A percentile compares a stretch with the other conserved stretches of the same genome.
phyloP scores from a whole-genome alignment of 805 yeast species.

The Metschnikowia arizonensis region DNA sequence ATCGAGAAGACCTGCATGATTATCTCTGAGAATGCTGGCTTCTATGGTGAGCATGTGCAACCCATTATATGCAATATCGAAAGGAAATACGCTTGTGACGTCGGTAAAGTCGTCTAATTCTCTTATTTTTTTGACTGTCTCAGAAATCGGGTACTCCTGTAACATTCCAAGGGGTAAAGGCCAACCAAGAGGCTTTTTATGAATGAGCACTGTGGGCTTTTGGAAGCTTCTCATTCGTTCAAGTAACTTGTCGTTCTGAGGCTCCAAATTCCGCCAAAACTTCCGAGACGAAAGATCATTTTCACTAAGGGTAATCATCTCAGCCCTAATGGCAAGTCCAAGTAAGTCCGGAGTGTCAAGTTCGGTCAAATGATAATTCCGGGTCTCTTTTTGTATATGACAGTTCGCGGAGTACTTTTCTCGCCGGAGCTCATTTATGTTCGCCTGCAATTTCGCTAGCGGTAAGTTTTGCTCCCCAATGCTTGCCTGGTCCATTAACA shows the following conservation, averaged over 20 bases:
- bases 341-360: constrained; percentile 29
- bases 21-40: constrained; percentile 20
- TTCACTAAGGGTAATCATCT: background rate
- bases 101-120: background rate
- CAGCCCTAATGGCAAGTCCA: constrained; percentile 21
- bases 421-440: constrained; percentile 11
- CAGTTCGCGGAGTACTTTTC: constrained; percentile 6
- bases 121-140: background rate
- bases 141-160: background rate
- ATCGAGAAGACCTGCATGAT: constrained; percentile 25
- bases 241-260: background rate
- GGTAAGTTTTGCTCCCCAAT: constrained; percentile 23
- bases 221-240: background rate
- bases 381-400: constrained; percentile 9
- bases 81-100: constrained; percentile 21
- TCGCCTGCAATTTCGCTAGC: constrained; percentile 12
- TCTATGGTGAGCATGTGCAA: constrained; percentile 31
- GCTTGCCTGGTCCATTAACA: constrained; percentile 26
- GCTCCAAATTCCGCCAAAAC: background rate
- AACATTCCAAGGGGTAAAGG: background rate
- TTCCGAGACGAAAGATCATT: background rate
- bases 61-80: constrained; percentile 27
- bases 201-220: background rate
- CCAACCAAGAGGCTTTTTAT: background rate
- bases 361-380: constrained; percentile 33